A percentile compares a stretch with the other conserved stretches of the same genome.
Conservation (phyloP, 495 filamentous ascomycete genomes). For the Darksidea phi region DNA sequence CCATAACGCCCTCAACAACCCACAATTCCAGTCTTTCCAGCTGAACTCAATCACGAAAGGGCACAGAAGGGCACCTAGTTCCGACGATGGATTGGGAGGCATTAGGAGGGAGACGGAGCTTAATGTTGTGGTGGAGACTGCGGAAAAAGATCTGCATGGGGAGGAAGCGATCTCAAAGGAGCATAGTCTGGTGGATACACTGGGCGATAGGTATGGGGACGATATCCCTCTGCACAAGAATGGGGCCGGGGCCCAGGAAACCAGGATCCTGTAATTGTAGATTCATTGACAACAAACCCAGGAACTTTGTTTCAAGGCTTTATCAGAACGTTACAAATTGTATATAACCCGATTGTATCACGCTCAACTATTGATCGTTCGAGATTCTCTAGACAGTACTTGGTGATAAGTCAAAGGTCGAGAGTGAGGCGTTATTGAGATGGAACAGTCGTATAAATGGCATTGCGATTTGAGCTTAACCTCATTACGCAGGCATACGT, state of each 20-base stretch:
- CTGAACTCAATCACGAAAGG: not conserved
- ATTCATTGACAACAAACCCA: too few species aligned
- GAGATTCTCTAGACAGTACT: too few species aligned
- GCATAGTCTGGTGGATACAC: not conserved
- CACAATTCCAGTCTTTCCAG: not conserved
- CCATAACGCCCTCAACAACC: not conserved
- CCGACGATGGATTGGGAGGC: not conserved
- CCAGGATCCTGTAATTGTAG: not conserved
- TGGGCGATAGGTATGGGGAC: conserved; percentile 8
- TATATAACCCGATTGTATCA: too few species aligned
- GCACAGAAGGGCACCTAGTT: not conserved
- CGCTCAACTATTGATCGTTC: too few species aligned
- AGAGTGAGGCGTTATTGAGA: too few species aligned
- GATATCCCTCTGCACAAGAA: conserved; percentile 17
- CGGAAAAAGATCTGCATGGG: not conserved
- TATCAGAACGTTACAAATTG: too few species aligned
- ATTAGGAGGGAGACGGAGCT: conserved; percentile 13
- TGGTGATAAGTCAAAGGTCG: too few species aligned
- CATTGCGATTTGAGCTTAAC: too few species aligned
- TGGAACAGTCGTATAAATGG: too few species aligned
- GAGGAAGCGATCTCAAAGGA: not conserved
- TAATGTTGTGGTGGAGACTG: conserved; percentile 7
- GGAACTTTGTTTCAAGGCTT: too few species aligned
- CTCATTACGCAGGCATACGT: too few species aligned
- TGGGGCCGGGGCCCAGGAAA: not conserved